Evolutionary conservation across 164 flowering plant species (phyloP).

Genomic region (Vitis amurensis): DNA sequence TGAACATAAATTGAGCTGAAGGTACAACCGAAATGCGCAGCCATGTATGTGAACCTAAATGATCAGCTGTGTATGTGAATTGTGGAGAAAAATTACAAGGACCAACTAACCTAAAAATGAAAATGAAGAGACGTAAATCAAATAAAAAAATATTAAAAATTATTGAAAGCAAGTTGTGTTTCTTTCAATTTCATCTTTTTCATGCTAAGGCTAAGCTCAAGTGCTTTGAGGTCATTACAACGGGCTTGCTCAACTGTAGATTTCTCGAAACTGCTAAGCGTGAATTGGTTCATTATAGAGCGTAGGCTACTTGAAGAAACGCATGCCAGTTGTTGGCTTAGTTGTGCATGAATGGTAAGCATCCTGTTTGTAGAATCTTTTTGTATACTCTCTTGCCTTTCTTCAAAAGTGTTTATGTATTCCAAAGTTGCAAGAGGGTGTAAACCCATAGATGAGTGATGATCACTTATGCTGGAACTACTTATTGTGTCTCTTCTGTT

Average conservation of each 20-base stretch:
- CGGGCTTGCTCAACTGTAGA: conserved; percentile 78
- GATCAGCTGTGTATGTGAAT: too few species aligned
- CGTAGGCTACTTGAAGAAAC: conserved; percentile 22
- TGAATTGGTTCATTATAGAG: conserved; percentile 24
- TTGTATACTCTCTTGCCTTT: conserved; percentile 17
- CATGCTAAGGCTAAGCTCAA: conserved; percentile 69
- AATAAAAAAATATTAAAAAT: too few species aligned
- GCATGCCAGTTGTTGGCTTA: conserved; percentile 34
- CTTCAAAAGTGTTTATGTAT: conserved; percentile 17
- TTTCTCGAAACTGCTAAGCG: conserved; percentile 57
- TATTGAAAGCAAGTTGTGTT: conserved; percentile 50
- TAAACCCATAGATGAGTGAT: conserved; percentile 11
- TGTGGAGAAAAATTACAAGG: too few species aligned
- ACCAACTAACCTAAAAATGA: too few species aligned
- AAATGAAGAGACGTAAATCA: too few species aligned
- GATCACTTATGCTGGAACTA: conserved; percentile 6
- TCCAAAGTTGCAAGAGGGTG: conserved; percentile 1
- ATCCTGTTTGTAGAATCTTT: conserved; percentile 24
- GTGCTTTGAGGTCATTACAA: conserved; percentile 73
- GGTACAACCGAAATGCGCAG: too few species aligned
- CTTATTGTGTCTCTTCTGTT: background rate
- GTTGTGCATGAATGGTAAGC: conserved; percentile 33
- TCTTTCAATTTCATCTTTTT: conserved; percentile 63
- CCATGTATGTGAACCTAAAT: too few species aligned
- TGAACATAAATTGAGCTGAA: too few species aligned